Base-by-base conservation (phyloP, 768 basidiomycete species). In the Tulasnella sp. region DNA sequence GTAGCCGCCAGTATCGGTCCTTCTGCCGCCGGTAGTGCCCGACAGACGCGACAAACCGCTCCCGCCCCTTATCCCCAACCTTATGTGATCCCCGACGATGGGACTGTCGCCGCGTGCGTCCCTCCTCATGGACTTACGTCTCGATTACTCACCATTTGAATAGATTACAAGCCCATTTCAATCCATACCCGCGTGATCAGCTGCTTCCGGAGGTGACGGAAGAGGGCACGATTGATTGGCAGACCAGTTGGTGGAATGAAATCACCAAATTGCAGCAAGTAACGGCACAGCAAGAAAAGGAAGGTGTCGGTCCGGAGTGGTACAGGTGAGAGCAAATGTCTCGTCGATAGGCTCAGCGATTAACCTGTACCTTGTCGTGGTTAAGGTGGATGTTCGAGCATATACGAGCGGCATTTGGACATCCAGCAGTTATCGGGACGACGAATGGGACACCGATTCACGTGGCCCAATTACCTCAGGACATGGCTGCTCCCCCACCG, bases 231-330 rank as follows among this genome's bases (percentile, higher is more conserved):
- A 49, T n/a, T 4, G n/a, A 58, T 67, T 91, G 88, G 88, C 79
- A 82, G 49, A 67, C 77, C 25, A 80, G 83, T 41, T 84, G 88
- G 82, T 70, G 82, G 57, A 89, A 89, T 67, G 87, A 91, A 69
- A 75, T 91, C 49, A 75, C 75, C 7, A 80, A 79, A 65, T 70
- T 91, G 57, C 81, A 84, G 65, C 80, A 83, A 60, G 70, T 86
- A 19, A 84, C 88, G 0, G 75, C 70, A 6, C 83, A 88, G 63
- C 87, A 89, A 65, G 86, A 90, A 66, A 88, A 87, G 69, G 79
- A 80, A 14, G 83, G 82, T 29, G 82, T 77, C 2, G 86, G 86
- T 50, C 80, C 80, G 43, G 88, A 90, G 60, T 91, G 87, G 87
- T 91, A 82, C 63, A 25, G 54, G 54, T 56, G 11, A 5, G 54